phyloP scores from a whole-genome alignment of 2,329 filamentous ascomycete genomes.

The Neofusicoccum sp. region DNA sequence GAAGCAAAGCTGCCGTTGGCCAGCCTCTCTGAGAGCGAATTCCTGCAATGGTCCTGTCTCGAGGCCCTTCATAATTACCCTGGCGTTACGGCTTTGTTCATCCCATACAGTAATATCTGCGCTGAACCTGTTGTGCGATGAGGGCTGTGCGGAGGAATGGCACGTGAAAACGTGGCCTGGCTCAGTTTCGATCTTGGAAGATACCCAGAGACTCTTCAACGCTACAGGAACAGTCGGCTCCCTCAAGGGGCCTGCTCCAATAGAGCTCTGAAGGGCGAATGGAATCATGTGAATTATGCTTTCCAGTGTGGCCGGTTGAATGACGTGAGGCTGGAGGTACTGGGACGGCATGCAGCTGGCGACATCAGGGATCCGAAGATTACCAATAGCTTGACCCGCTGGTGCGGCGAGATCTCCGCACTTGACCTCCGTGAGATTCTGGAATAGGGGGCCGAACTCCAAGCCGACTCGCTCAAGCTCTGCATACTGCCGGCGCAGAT shows the following conservation, averaged over 20 bases:
- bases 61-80: slow-evolving; percentile 5
- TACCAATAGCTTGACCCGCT: neutral
- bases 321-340: slow-evolving; percentile 1
- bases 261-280: neutral
- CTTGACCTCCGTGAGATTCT: slow-evolving; percentile 4
- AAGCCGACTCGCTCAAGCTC: slow-evolving; percentile 6
- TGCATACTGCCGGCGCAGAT: slow-evolving; percentile 1
- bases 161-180: neutral
- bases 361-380: neutral
- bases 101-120: slow-evolving; percentile 2
- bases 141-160: neutral
- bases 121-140: neutral
- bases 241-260: neutral
- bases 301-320: slow-evolving; percentile 13
- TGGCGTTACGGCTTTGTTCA: slow-evolving; percentile 4
- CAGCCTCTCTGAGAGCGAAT: neutral
- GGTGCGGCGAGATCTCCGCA: neutral
- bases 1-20: slow-evolving; percentile 13
- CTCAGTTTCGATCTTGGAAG: neutral
- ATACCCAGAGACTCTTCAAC: neutral
- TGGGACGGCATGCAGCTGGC: neutral
- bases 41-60: slow-evolving; percentile 10
- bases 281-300: slow-evolving; percentile 2
- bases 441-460: neutral
- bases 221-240: slow-evolving; percentile 3